A percentile compares a stretch with the other conserved stretches of the same genome.
Evolutionary conservation across 768 basidiomycete genomes (phyloP).

Genomic region (Lactarius akahatsu): DNA sequence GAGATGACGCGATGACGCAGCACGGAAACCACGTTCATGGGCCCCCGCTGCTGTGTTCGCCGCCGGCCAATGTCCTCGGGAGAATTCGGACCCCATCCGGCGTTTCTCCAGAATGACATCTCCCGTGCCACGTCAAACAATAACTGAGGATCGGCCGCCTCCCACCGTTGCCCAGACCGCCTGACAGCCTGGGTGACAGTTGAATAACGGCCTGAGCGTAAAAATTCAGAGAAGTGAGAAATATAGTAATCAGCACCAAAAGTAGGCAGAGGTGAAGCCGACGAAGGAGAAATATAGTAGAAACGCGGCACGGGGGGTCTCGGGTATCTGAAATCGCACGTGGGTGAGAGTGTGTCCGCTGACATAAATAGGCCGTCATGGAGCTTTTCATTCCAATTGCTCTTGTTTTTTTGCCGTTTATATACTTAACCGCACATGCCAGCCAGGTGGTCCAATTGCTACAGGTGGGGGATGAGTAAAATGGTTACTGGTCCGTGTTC

Average conservation of each 20-base stretch:
- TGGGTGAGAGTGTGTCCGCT: neutral
- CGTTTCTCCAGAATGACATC: neutral
- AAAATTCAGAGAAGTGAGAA: neutral
- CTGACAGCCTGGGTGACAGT: neutral
- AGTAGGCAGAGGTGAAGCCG: neutral
- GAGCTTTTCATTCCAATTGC: neutral
- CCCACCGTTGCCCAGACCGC: neutral
- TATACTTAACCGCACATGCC: neutral
- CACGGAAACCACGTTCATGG: no score
- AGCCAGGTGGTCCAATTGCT: conserved; percentile 28
- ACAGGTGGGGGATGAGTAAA: conserved; percentile 28
- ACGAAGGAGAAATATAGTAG: neutral
- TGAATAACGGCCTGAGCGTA: neutral
- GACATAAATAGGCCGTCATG: conserved; percentile 18
- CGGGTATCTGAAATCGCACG: no score
- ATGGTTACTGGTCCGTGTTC: conserved; percentile 35
- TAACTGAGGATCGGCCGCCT: neutral
- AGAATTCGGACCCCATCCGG: neutral
- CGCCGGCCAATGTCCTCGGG: neutral
- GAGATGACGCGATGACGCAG: neutral
- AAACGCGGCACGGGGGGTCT: no score
- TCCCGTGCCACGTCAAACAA: neutral
- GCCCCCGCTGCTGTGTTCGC: neutral
- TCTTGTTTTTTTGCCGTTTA: neutral
- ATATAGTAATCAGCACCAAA: no score